A percentile compares a stretch with the other conserved stretches of the same genome.
Evolutionary conservation across 176 grass and related monocot species (phyloP).

Genomic region (Carex scoparia): DNA sequence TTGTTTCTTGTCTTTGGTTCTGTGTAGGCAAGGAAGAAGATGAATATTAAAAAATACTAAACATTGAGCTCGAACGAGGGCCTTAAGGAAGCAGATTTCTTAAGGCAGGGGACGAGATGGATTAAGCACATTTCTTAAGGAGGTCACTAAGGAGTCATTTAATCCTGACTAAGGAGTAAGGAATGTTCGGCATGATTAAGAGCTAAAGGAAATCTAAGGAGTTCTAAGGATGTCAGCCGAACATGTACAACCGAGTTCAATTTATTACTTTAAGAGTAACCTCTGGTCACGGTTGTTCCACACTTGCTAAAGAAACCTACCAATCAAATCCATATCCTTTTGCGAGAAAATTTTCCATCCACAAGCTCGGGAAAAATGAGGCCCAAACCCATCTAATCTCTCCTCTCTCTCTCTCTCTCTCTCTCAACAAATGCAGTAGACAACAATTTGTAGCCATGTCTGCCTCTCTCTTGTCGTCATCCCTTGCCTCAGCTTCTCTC

Average conservation of each 20-base stretch:
- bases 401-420: neutral
- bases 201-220: too few species aligned
- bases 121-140: too few species aligned
- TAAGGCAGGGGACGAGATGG: too few species aligned
- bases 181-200: too few species aligned
- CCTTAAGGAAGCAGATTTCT: too few species aligned
- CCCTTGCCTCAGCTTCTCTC: conserved; percentile 38
- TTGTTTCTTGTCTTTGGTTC: too few species aligned
- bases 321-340: neutral
- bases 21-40: too few species aligned
- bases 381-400: neutral
- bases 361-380: neutral
- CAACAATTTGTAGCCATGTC: conserved; percentile 46
- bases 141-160: too few species aligned
- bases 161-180: too few species aligned
- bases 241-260: neutral
- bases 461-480: conserved; percentile 47
- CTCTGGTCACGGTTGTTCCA: conserved; percentile 17
- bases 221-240: too few species aligned
- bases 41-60: too few species aligned
- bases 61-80: too few species aligned
- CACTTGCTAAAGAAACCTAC: neutral
- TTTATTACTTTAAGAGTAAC: neutral
- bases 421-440: conserved; percentile 18
- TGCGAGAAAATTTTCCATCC: conserved; percentile 2